phyloP scores from a whole-genome alignment of 495 filamentous ascomycete genomes.

The Podospora pseudopauciseta region DNA sequence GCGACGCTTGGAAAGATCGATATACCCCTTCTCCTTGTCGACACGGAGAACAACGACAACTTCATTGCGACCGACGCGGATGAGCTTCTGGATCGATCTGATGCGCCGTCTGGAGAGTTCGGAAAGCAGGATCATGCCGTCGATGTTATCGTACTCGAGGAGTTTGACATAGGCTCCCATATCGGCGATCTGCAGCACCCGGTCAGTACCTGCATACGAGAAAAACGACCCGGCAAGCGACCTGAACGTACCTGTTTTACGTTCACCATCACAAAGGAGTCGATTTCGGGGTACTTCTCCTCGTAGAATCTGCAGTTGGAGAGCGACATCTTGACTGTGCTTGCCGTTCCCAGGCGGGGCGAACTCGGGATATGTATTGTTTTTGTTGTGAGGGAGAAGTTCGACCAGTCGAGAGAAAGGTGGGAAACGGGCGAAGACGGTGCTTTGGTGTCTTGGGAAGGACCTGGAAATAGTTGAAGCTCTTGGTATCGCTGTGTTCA shows the following conservation, averaged over 20 bases:
- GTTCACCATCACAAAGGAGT: slow-evolving; percentile 99
- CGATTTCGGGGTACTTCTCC: slow-evolving; percentile 86
- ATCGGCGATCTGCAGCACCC: slow-evolving; percentile 74
- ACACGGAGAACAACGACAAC: slow-evolving; percentile 97
- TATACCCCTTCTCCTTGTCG: slow-evolving; percentile 99
- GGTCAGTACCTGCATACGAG: slow-evolving; percentile 15
- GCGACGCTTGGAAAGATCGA: slow-evolving; percentile 96
- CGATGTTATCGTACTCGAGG: slow-evolving; percentile 98
- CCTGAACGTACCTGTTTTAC: slow-evolving; percentile 73
- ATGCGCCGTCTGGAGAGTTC: slow-evolving; percentile 96
- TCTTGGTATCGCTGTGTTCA: not conserved
- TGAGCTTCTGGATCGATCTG: slow-evolving; percentile 96
- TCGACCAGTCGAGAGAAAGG: not conserved
- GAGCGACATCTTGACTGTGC: slow-evolving; percentile 72
- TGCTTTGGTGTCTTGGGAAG: not conserved
- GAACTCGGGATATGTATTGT: slow-evolving; percentile 13
- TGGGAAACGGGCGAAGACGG: not conserved
- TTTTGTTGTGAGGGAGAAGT: slow-evolving; percentile 3
- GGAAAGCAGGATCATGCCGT: slow-evolving; percentile 97
- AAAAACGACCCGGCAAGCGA: not conserved
- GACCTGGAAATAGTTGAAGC: not conserved
- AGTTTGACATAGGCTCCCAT: slow-evolving; percentile 99
- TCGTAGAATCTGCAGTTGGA: slow-evolving; percentile 99
- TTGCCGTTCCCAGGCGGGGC: slow-evolving; percentile 29
- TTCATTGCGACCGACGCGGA: slow-evolving; percentile 94